Evolutionary conservation across 2,329 filamentous ascomycete species (phyloP).

Genomic region (Fusarium pininemorale): DNA sequence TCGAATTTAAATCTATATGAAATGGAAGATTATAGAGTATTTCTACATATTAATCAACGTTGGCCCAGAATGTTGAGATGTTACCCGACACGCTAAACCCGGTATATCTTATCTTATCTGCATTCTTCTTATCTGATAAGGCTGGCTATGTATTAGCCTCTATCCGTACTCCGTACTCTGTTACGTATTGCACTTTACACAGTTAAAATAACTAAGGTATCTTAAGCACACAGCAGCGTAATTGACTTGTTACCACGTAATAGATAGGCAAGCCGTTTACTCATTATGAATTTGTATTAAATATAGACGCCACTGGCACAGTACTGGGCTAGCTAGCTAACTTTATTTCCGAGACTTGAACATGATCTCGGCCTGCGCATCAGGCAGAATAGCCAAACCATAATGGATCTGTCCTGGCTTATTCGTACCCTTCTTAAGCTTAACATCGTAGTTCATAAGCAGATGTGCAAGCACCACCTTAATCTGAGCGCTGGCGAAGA

Average conservation of each 20-base stretch:
- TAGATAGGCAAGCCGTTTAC: accelerated
- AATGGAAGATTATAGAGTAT: accelerated
- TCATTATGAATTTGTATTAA: background rate
- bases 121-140: too few species aligned
- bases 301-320: background rate
- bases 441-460: background rate
- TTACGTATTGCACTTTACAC: too few species aligned
- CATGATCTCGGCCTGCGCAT: background rate
- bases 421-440: background rate
- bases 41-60: accelerated
- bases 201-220: too few species aligned
- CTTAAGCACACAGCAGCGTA: accelerated
- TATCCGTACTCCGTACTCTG: too few species aligned
- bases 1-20: too few species aligned
- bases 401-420: background rate
- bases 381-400: background rate
- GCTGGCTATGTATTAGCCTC: too few species aligned
- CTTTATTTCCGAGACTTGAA: background rate
- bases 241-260: accelerated
- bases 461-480: background rate
- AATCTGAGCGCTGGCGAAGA: background rate
- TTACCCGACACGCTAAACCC: too few species aligned
- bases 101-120: too few species aligned
- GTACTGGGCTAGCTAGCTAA: background rate
- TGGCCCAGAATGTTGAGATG: too few species aligned